Evolutionary conservation across 495 filamentous ascomycete genomes (phyloP), one percentile per base, ranked within the genome.

Genomic region (Trichoderma orchidacearum): DNA sequence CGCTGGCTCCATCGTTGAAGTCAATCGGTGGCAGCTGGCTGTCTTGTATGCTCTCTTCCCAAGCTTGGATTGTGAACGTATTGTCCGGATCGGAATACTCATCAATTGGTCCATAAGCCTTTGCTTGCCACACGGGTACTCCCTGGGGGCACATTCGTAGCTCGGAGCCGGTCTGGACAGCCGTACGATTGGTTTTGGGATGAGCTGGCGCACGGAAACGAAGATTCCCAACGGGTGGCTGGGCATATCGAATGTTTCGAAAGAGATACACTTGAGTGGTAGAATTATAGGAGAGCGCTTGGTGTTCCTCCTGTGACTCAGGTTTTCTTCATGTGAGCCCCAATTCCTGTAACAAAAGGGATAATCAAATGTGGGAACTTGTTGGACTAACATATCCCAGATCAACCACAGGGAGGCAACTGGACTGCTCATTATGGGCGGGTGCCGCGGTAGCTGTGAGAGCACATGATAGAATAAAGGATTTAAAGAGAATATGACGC

Each of bases 201-300:
- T 77, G 69, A 27, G 70, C 69, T 5, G 81, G 81, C 56, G 77
- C 79, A 1, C 70, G 70, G 68, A 78, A 84, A 27, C 81, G 70
- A n/a, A 79, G 67, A 31, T 75, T 62, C 3, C 78, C 80, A 3
- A 76, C 72, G 0, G 80, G 79, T 12, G 75, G 72, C 1, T 78
- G 75, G 8, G 76, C 81, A 63, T 75, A 84, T 1, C 80, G 72
- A 57, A 83, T 80, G 55, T 82, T 83, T 45, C 70, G 73, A 63
- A 80, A 80, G 15, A 64, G 68, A 32, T 80, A 81, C 23, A 7
- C 12, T 48, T 27, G 41, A 9, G 41, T 13, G n/a, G 18, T 9
- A 18, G 2, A 8, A 29, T 13, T 34, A 23, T 32, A 23, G 29
- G 11, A 51, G 28, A 58, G 9, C 3, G 3, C 25, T 30, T 50